Percentiles rank a stretch among this genome's conserved stretches.
Conservation (phyloP, 1,284 basidiomycete genomes). For the Fomitopsis pinicola region DNA sequence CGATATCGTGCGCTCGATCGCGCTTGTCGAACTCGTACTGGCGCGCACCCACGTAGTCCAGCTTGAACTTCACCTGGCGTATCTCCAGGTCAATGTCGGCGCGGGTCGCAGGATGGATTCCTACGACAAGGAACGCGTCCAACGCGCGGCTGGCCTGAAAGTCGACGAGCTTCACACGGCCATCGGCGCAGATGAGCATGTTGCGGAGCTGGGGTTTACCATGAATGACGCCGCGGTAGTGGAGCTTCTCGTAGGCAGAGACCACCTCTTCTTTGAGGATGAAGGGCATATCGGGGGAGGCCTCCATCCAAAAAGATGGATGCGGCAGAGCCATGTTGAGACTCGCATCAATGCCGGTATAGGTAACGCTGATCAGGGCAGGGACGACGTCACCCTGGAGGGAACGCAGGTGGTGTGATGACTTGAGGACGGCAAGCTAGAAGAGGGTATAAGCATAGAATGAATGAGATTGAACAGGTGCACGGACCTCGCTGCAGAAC, state of each 20-base stretch:
- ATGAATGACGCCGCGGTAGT: conserved; percentile 17
- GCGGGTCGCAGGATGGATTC: conserved; percentile 32
- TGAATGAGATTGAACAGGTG: neutral
- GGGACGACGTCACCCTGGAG: conserved; percentile 54
- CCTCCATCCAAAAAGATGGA: conserved; percentile 22
- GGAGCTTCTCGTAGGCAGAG: conserved; percentile 14
- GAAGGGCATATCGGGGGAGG: conserved; percentile 20
- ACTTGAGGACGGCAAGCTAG: conserved; percentile 38
- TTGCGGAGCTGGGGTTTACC: conserved; percentile 17
- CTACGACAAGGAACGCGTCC: conserved; percentile 32
- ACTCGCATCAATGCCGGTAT: conserved; percentile 33
- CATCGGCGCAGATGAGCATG: conserved; percentile 56
- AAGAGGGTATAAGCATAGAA: neutral
- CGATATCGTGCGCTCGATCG: conserved; percentile 4
- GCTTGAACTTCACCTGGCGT: conserved; percentile 49
- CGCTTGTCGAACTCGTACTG: conserved; percentile 19
- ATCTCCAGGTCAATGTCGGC: conserved; percentile 48
- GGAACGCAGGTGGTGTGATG: conserved; percentile 39
- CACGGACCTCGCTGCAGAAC: conserved; percentile 17
- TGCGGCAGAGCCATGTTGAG: conserved; percentile 30
- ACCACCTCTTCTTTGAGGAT: conserved; percentile 20
- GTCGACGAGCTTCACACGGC: conserved; percentile 51
- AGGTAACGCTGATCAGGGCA: conserved; percentile 46
- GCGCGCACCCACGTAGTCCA: conserved; percentile 32
- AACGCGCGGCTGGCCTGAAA: conserved; percentile 45